A percentile compares a stretch with the other conserved stretches of the same genome.
Conservation (phyloP, 2,329 filamentous ascomycete species). For the Cladobotryum protrusum region DNA sequence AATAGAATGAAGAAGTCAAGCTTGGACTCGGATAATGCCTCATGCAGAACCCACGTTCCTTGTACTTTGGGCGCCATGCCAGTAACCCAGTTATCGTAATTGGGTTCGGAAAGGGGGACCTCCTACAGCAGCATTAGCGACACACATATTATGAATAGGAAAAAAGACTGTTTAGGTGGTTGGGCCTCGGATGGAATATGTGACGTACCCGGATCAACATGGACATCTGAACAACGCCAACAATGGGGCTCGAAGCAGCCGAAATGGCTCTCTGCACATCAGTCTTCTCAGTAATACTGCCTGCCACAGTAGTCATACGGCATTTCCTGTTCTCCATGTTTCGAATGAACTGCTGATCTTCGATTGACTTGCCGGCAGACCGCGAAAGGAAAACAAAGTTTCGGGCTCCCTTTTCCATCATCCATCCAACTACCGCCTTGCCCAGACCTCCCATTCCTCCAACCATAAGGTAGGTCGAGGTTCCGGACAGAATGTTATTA, state of each 20-base stretch:
- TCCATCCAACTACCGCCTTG: constrained; percentile 17
- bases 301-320: background rate
- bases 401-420: constrained; percentile 16
- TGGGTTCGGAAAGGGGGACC: background rate
- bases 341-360: constrained; percentile 2
- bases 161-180: no score
- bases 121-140: no score
- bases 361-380: constrained; percentile 2
- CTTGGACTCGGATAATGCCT: constrained; percentile 11
- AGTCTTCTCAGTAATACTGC: constrained; percentile 3
- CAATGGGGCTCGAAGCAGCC: constrained; percentile 24
- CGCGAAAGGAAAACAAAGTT: constrained; percentile 10
- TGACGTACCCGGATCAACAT: constrained; percentile 19
- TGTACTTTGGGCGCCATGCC: constrained; percentile 19
- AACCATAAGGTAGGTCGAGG: constrained; percentile 16
- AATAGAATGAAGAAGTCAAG: constrained; percentile 28
- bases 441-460: constrained; percentile 22
- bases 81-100: constrained; percentile 5
- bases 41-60: constrained; percentile 20
- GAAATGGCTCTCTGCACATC: constrained; percentile 9
- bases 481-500: background rate
- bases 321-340: constrained; percentile 9
- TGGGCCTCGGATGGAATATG: background rate
- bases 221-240: constrained; percentile 31
- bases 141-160: background rate